Evolutionary conservation across 441 rosid genomes (phyloP), one percentile per base, ranked within the genome.

Genomic region (Viola pubescens): DNA sequence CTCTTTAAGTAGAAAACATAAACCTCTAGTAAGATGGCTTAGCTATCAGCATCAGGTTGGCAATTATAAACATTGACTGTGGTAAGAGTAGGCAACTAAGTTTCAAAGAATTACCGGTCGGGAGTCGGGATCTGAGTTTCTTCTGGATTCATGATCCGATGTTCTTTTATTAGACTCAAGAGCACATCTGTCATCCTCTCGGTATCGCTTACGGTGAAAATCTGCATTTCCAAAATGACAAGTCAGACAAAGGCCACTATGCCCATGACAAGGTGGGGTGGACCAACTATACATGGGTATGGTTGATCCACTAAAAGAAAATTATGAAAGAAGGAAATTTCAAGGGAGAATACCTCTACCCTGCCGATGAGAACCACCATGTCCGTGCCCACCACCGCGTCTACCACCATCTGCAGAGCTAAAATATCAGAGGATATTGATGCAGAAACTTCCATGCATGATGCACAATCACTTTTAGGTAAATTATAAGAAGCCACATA

Each of bases 111-210:
- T 77, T 84, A 91, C 95, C 77, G 82, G 97, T 83, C 96, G 85
- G 43, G 91, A 71, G 11, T 94, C 89, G 14, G 74, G 85, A 80
- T 94, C 98, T 51, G 85, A 37, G 65, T 85, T 81, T 76, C 86
- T 87, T 62, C 87, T 75, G 46, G 84, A 71, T 72, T 92, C 97
- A 62, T 84, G 73, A 67, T 94, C 89, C 37, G 79, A 55, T 26
- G 59, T 69, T 74, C 96, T 86, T 74, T 86, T 89, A 52, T 96
- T 73, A 65, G 81, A 54, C 38, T 81, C 95, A 0, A 75, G 86
- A 40, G 75, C 71, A 65, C 74, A 80, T 12, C 75, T 88, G 63
- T 92, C 97, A 79, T 92, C 96, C 7, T 92, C 96, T 61, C 97
- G 79, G 57, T 77, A 65, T 59, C 98, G 74, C 76, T 92, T 89